phyloP scores from a whole-genome alignment of 2,329 filamentous ascomycete species.

The Chrysoporthe cubensis region DNA sequence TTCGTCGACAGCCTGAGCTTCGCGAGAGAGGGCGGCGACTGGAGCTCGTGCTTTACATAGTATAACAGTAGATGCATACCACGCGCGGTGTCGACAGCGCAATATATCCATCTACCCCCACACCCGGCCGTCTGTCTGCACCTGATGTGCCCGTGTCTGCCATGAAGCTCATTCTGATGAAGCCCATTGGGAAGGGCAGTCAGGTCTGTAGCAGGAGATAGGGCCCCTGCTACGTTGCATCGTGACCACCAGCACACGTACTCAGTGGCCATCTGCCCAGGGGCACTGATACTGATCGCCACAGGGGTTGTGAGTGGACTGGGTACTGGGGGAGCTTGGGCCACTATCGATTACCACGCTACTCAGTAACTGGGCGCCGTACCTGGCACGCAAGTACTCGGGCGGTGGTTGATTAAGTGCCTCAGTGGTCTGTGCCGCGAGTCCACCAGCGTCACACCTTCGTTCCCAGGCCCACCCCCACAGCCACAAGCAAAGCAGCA shows the following conservation, averaged over 20 bases:
- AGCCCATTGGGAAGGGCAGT: no score
- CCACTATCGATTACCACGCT: background rate
- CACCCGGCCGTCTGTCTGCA: background rate
- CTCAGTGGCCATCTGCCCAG: no score
- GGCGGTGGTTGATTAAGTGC: background rate
- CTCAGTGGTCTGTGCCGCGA: background rate
- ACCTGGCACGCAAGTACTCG: no score
- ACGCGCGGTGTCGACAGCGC: background rate
- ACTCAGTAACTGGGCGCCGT: no score
- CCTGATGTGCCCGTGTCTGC: background rate
- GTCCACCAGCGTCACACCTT: background rate
- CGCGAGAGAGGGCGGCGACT: constrained; percentile 71
- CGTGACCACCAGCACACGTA: no score
- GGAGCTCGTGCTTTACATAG: constrained; percentile 65
- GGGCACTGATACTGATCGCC: no score
- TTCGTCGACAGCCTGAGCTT: constrained; percentile 80
- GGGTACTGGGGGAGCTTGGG: background rate
- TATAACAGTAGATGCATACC: no score
- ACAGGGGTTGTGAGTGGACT: background rate
- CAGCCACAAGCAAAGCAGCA: background rate
- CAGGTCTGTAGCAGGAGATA: no score
- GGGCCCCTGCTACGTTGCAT: no score
- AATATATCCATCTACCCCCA: background rate
- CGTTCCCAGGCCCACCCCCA: background rate
- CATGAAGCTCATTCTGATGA: no score